Base-by-base conservation (phyloP, 225 moss, liverwort and hornwort species). In the Antitrichia curtipendula region DNA sequence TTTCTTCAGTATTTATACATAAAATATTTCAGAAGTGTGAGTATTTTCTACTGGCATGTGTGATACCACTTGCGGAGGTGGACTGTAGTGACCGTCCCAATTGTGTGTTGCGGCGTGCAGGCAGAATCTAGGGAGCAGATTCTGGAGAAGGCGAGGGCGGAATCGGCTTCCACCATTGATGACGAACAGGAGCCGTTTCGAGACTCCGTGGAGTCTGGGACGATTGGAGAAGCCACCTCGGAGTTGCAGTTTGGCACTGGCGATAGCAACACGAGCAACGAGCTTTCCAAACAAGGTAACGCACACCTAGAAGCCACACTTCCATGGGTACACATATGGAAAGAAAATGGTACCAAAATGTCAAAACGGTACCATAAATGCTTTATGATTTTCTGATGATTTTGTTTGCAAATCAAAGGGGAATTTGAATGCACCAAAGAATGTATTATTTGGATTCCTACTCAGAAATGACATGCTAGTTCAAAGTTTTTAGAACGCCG, bases 151-250 rank as follows among this genome's bases (percentile, higher is more conserved):
- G 88, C 87, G 40, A 92, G 82, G 90, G 80, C 85, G 54, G 94
- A 92, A n/a, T 87, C 90, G 9, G 86, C 89, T 24, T 69, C 89
- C 18, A 78, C 54, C 38, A 86, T 93, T 31, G 84, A 89, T 11
- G 85, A 82, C 21, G 58, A 72, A 20, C 84, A 93, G 85, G 93
- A 79, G 82, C 93, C 92, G 13, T 93, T 92, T 53, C 89, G 86
- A 69, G 93, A 77, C 65, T 77, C 91, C 21, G 90, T 92, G 47
- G 94, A 94, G 87, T 92, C 88, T 9, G 90, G 90, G 60, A 86
- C 89, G 38, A 92, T 93, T 59, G 92, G 91, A 15, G 90, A 92
- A 74, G 91, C 91, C 22, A 92, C 92, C 61, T 31, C 92, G 17
- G 81, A 81, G 34, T 59, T 89, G 87, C 88, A 94, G 66, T 82